Conservation (phyloP, 768 basidiomycete species). For the Cyclocybe cylindracea region DNA sequence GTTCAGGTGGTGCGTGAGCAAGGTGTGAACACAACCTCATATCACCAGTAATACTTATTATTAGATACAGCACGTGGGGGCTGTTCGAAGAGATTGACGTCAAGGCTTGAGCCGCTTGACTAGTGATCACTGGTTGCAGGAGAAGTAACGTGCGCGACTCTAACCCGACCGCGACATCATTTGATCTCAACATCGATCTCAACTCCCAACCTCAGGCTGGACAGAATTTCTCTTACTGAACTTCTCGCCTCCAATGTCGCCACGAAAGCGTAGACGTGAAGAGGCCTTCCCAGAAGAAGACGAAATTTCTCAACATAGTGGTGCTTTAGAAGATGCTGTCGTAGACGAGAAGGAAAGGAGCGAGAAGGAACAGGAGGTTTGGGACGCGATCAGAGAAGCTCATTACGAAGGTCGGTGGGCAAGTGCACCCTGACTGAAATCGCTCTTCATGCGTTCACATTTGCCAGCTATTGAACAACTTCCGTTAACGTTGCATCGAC, state of each 20-base stretch:
- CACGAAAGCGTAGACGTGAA: slow-evolving; percentile 52
- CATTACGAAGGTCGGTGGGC: slow-evolving; percentile 66
- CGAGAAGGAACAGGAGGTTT: slow-evolving; percentile 64
- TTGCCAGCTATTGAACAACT: slow-evolving; percentile 72
- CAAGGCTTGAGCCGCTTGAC: not conserved
- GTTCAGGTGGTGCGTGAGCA: not conserved
- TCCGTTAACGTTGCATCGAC: slow-evolving; percentile 72
- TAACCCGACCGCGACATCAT: no score
- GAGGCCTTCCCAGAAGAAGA: slow-evolving; percentile 35
- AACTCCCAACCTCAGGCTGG: not conserved
- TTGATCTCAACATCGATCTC: not conserved
- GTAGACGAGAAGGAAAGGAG: slow-evolving; percentile 18
- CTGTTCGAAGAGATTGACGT: no score
- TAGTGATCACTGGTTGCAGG: not conserved
- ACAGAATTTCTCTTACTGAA: not conserved
- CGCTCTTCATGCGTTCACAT: no score
- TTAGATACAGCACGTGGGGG: no score
- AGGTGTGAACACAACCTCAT: not conserved
- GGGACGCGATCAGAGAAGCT: slow-evolving; percentile 78
- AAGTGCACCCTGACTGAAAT: not conserved
- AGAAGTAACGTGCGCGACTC: no score
- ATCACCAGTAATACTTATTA: no score
- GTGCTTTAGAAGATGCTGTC: slow-evolving; percentile 27
- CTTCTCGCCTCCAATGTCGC: slow-evolving; percentile 25
- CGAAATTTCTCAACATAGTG: slow-evolving; percentile 12